Conservation (phyloP, 768 basidiomycete species). For the Tephrocybe rancida region DNA sequence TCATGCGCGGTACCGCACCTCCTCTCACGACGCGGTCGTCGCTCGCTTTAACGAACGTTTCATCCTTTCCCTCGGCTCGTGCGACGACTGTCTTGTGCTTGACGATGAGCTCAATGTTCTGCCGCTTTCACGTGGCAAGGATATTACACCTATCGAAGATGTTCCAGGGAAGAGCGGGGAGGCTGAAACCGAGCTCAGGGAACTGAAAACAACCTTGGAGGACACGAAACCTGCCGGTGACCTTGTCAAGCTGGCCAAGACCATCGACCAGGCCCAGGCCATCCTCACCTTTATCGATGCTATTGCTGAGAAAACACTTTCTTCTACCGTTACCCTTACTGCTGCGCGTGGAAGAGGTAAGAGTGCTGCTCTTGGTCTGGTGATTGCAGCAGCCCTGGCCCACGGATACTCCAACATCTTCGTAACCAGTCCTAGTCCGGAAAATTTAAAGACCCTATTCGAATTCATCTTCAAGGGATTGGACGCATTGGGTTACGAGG, state of each 20-base stretch:
- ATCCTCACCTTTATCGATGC: slow-evolving; percentile 94
- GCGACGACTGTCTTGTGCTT: slow-evolving; percentile 88
- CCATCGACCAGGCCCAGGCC: slow-evolving; percentile 93
- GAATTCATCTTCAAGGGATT: slow-evolving; percentile 98
- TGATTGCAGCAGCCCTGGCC: slow-evolving; percentile 89
- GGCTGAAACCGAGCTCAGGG: slow-evolving; percentile 67
- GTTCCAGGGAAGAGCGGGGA: slow-evolving; percentile 33
- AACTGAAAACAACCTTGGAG: slow-evolving; percentile 74
- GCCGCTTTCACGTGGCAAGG: slow-evolving; percentile 93
- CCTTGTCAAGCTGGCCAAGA: slow-evolving; percentile 87
- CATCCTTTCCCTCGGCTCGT: slow-evolving; percentile 94
- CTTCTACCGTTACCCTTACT: slow-evolving; percentile 93
- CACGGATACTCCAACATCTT: slow-evolving; percentile 98
- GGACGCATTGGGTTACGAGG: slow-evolving; percentile 93
- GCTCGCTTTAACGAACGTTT: slow-evolving; percentile 99
- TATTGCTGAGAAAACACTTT: slow-evolving; percentile 89
- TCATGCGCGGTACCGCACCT: slow-evolving; percentile 91
- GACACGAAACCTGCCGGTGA: slow-evolving; percentile 89
- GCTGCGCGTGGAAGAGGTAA: slow-evolving; percentile 96
- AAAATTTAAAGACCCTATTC: slow-evolving; percentile 97
- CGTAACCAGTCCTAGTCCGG: slow-evolving; percentile 95
- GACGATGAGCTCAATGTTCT: slow-evolving; percentile 99
- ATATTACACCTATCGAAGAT: slow-evolving; percentile 72
- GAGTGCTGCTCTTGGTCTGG: slow-evolving; percentile 93
- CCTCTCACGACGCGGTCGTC: slow-evolving; percentile 84